Conservation (phyloP, 306 rosid species). For the Canavalia gladiata region DNA sequence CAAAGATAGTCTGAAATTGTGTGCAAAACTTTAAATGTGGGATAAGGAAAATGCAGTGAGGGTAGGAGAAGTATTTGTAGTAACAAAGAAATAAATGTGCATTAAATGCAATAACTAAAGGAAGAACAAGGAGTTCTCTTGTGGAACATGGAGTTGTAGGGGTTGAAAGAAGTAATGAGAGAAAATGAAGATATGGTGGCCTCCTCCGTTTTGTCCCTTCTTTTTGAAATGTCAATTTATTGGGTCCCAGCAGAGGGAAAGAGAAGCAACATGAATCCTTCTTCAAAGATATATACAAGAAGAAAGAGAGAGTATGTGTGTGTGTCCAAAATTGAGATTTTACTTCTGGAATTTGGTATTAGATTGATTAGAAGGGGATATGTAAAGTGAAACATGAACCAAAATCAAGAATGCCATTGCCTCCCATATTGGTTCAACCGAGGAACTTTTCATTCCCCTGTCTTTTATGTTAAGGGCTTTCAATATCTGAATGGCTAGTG, state of each 20-base stretch:
- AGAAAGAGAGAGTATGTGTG: background rate
- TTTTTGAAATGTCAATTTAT: slow-evolving; percentile 51
- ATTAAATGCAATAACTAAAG: slow-evolving; percentile 61
- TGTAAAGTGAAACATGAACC: slow-evolving; percentile 49
- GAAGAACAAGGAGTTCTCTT: slow-evolving; percentile 53
- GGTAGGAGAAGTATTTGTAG: slow-evolving; percentile 49
- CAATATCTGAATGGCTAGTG: slow-evolving; percentile 56
- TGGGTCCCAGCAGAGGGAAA: slow-evolving; percentile 69
- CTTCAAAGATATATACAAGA: slow-evolving; percentile 46
- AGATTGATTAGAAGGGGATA: slow-evolving; percentile 21
- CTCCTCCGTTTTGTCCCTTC: slow-evolving; percentile 54
- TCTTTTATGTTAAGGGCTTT: slow-evolving; percentile 52
- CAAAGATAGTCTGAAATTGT: background rate
- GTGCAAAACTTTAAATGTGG: slow-evolving; percentile 21
- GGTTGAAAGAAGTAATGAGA: slow-evolving; percentile 54
- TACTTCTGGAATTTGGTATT: slow-evolving; percentile 18
- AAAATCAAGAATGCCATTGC: slow-evolving; percentile 53
- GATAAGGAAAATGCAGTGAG: slow-evolving; percentile 36
- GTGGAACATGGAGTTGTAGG: slow-evolving; percentile 72
- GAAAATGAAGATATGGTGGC: slow-evolving; percentile 58
- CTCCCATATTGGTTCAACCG: slow-evolving; percentile 55
- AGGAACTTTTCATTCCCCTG: slow-evolving; percentile 63
- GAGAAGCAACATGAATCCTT: slow-evolving; percentile 46
- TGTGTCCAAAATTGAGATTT: slow-evolving; percentile 41
- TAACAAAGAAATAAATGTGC: slow-evolving; percentile 49